Evolutionary conservation across 345 rosid species (phyloP).

Genomic region (Eutrema heterophyllum): DNA sequence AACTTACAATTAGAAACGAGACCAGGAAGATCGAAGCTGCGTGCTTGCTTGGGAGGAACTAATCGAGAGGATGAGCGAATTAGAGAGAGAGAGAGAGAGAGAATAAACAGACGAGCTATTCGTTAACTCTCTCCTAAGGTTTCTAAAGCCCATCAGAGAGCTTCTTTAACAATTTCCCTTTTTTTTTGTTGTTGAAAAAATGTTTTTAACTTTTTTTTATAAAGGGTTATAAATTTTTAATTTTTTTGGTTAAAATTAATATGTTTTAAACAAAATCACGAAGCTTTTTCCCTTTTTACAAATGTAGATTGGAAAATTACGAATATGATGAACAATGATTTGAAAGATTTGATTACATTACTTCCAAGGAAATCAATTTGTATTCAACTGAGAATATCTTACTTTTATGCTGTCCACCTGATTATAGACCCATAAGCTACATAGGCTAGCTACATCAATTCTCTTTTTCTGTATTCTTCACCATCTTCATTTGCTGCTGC

Average conservation of each 20-base stretch:
- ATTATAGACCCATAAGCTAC: too few species aligned
- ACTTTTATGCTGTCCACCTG: too few species aligned
- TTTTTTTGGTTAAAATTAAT: too few species aligned
- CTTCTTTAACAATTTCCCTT: neutral
- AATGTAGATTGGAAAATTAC: too few species aligned
- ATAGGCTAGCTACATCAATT: neutral
- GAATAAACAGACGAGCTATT: neutral
- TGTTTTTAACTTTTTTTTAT: too few species aligned
- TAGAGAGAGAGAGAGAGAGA: neutral
- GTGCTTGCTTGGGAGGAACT: neutral
- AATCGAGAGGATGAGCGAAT: neutral
- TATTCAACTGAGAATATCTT: too few species aligned
- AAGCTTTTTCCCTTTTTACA: too few species aligned
- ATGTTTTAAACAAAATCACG: too few species aligned
- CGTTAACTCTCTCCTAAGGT: neutral
- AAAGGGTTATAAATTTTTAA: too few species aligned
- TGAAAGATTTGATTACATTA: too few species aligned
- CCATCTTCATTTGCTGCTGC: neutral
- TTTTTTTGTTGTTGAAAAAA: neutral
- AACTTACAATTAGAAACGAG: conserved; percentile 1
- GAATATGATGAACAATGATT: too few species aligned
- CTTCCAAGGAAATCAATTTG: too few species aligned
- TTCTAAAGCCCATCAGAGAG: neutral
- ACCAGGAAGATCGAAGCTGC: conserved; percentile 4
- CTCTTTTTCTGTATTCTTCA: neutral